Evolutionary conservation across 495 filamentous ascomycete species (phyloP).

Genomic region (Penicillium turbatum): DNA sequence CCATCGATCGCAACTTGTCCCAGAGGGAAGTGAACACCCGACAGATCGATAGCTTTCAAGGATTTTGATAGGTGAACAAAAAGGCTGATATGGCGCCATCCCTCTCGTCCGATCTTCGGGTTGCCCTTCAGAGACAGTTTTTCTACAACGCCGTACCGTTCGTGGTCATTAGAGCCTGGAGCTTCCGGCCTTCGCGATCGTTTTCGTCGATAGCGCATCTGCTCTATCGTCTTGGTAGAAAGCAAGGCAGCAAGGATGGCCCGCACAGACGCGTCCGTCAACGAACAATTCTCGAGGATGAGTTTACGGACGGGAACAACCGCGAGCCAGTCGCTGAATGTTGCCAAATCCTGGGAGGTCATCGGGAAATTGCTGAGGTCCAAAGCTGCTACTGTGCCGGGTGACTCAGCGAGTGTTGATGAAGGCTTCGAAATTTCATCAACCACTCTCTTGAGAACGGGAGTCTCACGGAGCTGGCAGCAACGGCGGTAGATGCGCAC

Average conservation of each 20-base stretch:
- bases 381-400: constrained; percentile 71
- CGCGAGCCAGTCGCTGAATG: constrained; percentile 88
- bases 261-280: constrained; percentile 80
- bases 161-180: constrained; percentile 24
- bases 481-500: constrained; percentile 90
- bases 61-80: constrained; percentile 88
- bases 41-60: constrained; percentile 80
- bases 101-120: constrained; percentile 72
- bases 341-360: constrained; percentile 74
- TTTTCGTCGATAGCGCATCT: constrained; percentile 45
- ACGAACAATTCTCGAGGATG: constrained; percentile 76
- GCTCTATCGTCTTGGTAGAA: constrained; percentile 65
- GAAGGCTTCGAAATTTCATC: constrained; percentile 74
- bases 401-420: constrained; percentile 53
- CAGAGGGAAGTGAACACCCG: constrained; percentile 76
- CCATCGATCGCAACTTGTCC: constrained; percentile 20
- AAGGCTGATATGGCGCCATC: constrained; percentile 86
- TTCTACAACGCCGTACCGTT: constrained; percentile 70
- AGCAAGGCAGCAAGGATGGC: constrained; percentile 83
- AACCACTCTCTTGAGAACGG: constrained; percentile 80
- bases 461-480: constrained; percentile 88
- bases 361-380: constrained; percentile 83
- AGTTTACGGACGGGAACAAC: constrained; percentile 86
- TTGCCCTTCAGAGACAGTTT: constrained; percentile 88
- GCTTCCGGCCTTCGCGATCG: constrained; percentile 25